These are phyloP conservation scores for Coemansia asiatica DNA, from an alignment of 192 early-diverging fungal species.

Conservation along the genomic window DNA sequence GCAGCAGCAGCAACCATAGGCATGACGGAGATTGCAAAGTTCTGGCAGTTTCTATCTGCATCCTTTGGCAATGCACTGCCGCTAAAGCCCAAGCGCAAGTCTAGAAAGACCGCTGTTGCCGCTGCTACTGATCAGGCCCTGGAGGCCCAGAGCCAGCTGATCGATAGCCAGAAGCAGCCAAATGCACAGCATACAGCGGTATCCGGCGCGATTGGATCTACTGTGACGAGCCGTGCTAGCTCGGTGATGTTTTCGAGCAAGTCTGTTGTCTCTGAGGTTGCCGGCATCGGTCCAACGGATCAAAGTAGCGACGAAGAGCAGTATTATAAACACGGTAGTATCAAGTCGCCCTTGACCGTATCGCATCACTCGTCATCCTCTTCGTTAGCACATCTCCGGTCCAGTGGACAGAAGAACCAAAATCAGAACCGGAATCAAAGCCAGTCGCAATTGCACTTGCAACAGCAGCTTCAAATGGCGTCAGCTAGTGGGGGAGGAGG, in stretches of 20 bases:
- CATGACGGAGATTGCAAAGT: slow-evolving; percentile 29
- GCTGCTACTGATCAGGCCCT: background rate
- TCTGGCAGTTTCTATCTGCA: slow-evolving; percentile 43
- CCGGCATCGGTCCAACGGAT: slow-evolving; percentile 1
- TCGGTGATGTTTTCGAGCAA: slow-evolving; percentile 46
- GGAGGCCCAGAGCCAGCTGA: background rate
- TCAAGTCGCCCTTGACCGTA: slow-evolving; percentile 1
- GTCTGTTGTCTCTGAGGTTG: slow-evolving; percentile 21
- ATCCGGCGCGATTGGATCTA: slow-evolving; percentile 1
- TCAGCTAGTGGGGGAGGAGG: background rate
- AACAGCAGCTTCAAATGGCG: background rate
- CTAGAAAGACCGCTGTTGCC: background rate
- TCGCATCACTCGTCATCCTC: slow-evolving; percentile 7
- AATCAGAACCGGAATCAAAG: background rate
- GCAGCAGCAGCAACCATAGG: slow-evolving; percentile 13
- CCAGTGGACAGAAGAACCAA: background rate
- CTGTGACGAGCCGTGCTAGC: slow-evolving; percentile 41
- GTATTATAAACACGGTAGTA: slow-evolving; percentile 1
- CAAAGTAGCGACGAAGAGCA: slow-evolving; percentile 38
- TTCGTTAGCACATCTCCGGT: slow-evolving; percentile 9
- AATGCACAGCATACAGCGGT: background rate
- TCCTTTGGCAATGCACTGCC: slow-evolving; percentile 43
- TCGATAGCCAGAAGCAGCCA: background rate
- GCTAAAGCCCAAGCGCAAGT: slow-evolving; percentile 19
- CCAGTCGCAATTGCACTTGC: background rate